Evolutionary conservation across 306 rosid genomes (phyloP), one percentile per base, ranked within the genome.

Genomic region (Calophaca sinica): DNA sequence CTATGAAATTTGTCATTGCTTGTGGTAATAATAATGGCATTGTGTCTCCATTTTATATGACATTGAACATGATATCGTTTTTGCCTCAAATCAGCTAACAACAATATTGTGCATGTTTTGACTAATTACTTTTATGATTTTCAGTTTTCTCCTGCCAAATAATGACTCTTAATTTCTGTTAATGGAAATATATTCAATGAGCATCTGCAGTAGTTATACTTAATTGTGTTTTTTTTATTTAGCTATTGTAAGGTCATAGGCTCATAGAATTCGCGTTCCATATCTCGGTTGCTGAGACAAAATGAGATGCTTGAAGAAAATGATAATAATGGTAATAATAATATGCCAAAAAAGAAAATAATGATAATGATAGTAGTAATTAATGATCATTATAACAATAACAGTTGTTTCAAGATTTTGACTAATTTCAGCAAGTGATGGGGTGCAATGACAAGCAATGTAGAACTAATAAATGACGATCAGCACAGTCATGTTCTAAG

Each of bases 151-250:
- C 52, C n/a, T 76, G 57, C 62, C 62, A 58, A 38, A 41, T 36
- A 26, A 35, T 33, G 71, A 32, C 42, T 15, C 41, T 39, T 71
- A 50, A 66, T 65, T 72, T 49, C 15, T 50, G 51, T 46, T 45
- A 33, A 36, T 54, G 62, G 33, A 70, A 63, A 76, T 45, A 65
- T 62, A 58, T 58, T 67, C 28, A 14, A 20, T 10, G 58, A 45
- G 73, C 79, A 69, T 67, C 49, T 77, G 53, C 51, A 26, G 6
- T 64, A 20, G 62, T 72, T 55, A 45, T 79, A 31, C 49, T 33
- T 54, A 7, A n/a, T 33, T 2, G 7, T 51, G 46, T 14, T 44
- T 51, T 68, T 50, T 51, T 52, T 29, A 61, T 39, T 32, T 12
- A 36, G 50, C 9, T 79, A 41, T 6, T 49, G 7, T 57, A 54